Evolutionary conservation across 2,329 filamentous ascomycete species (phyloP).

Genomic region (Cercospora canescens): DNA sequence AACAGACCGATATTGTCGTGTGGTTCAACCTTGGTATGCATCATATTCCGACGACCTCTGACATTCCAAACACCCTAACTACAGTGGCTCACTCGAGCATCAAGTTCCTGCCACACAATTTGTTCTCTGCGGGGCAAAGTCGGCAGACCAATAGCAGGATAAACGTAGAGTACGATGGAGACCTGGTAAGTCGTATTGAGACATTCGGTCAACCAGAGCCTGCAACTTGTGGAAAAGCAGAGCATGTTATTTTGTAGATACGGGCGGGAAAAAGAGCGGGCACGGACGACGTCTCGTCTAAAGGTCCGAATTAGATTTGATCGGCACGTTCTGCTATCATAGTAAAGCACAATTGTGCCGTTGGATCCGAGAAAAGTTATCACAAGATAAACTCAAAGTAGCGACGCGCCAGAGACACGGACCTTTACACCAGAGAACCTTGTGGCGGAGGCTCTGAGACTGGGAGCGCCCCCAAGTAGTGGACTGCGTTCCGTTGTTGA

Average conservation of each 20-base stretch:
- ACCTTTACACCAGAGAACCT: too few species aligned
- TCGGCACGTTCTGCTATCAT: too few species aligned
- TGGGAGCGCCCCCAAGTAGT: too few species aligned
- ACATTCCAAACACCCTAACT: constrained; percentile 57
- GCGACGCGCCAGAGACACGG: too few species aligned
- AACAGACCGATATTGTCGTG: constrained; percentile 90
- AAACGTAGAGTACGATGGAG: constrained; percentile 40
- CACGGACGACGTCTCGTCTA: too few species aligned
- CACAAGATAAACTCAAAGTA: too few species aligned
- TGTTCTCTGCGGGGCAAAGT: constrained; percentile 40
- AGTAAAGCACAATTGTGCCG: too few species aligned
- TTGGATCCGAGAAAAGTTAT: too few species aligned
- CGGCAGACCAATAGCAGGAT: constrained; percentile 45
- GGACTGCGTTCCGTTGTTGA: too few species aligned
- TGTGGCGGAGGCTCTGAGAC: too few species aligned
- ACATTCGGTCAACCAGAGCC: constrained; percentile 37
- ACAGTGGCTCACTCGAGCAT: constrained; percentile 49
- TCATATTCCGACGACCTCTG: constrained; percentile 56
- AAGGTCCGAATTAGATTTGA: too few species aligned
- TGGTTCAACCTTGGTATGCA: constrained; percentile 79
- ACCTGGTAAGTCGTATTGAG: constrained; percentile 31
- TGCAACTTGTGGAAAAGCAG: neutral
- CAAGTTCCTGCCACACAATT: constrained; percentile 50
- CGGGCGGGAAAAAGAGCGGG: too few species aligned
- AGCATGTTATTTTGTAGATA: neutral